Conservation (phyloP, 768 basidiomycete species). For the Termitomyces sp. region DNA sequence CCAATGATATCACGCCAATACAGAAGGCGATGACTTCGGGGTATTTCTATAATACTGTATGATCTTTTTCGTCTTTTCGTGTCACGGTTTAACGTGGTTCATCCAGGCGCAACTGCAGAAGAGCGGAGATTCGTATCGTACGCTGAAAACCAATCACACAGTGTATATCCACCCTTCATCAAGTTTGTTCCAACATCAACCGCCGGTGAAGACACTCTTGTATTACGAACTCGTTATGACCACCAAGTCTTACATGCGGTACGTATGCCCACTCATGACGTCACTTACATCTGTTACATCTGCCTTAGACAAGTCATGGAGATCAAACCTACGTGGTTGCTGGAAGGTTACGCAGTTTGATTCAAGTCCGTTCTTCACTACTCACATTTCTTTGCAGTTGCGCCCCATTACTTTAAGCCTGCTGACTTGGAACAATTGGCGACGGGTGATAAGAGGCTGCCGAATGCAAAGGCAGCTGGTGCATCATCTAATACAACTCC, state of each 20-base stretch:
- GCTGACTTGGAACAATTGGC: constrained; percentile 78
- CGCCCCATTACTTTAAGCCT: constrained; percentile 93
- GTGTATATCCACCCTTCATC: constrained; percentile 97
- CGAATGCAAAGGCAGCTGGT: constrained; percentile 68
- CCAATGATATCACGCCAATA: constrained; percentile 86
- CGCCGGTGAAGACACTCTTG: constrained; percentile 82
- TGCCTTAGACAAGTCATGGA: constrained; percentile 88
- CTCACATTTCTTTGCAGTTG: constrained; percentile 46
- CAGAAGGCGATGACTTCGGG: constrained; percentile 95
- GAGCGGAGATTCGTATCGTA: constrained; percentile 95
- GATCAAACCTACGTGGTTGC: constrained; percentile 90
- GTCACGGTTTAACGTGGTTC: background rate
- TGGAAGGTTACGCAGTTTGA: constrained; percentile 61
- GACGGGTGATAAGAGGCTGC: constrained; percentile 89
- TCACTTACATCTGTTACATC: background rate
- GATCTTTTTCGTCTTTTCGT: constrained; percentile 17
- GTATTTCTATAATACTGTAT: constrained; percentile 92
- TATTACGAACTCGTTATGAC: constrained; percentile 99
- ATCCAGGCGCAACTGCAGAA: constrained; percentile 84
- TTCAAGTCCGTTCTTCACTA: constrained; percentile 1
- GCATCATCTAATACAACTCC: constrained; percentile 27
- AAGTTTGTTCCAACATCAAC: constrained; percentile 91
- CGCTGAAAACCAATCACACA: constrained; percentile 92
- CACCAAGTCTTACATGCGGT: constrained; percentile 93
- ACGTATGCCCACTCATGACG: constrained; percentile 14